phyloP scores from a whole-genome alignment of 345 rosid genomes.

The Limnanthes douglasii region DNA sequence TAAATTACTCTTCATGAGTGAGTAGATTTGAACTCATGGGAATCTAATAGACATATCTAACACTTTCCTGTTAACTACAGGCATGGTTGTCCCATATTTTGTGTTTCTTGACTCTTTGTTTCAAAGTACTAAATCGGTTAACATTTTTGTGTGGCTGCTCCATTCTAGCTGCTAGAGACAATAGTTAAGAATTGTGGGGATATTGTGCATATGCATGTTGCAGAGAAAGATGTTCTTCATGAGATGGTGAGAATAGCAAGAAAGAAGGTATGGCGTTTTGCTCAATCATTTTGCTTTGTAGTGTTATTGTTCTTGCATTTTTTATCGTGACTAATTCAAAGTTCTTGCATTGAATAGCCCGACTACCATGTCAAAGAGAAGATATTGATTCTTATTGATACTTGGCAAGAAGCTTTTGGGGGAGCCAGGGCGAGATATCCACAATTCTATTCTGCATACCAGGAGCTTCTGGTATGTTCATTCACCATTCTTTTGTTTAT shows the following conservation, averaged over 20 bases:
- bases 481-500: slow-evolving; percentile 3
- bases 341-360: slow-evolving; percentile 36
- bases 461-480: slow-evolving; percentile 82
- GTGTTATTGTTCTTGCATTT: slow-evolving; percentile 4
- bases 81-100: background rate
- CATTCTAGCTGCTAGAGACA: slow-evolving; percentile 80
- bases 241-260: slow-evolving; percentile 89
- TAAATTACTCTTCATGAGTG: no score
- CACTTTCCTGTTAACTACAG: no score
- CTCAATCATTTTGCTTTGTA: slow-evolving; percentile 3
- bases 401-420: slow-evolving; percentile 99
- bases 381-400: slow-evolving; percentile 73
- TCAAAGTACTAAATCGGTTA: slow-evolving; percentile 5
- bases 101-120: slow-evolving; percentile 3
- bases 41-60: no score
- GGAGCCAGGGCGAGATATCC: slow-evolving; percentile 97
- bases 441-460: slow-evolving; percentile 92
- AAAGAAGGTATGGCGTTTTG: slow-evolving; percentile 59
- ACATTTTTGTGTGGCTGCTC: slow-evolving; percentile 10
- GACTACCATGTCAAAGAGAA: slow-evolving; percentile 91
- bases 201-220: slow-evolving; percentile 99
- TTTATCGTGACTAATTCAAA: slow-evolving; percentile 15
- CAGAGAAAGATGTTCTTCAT: slow-evolving; percentile 87
- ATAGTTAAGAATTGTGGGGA: slow-evolving; percentile 96
- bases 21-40: no score